phyloP scores from a whole-genome alignment of 73 alveolate species.

The Paraurostyla sp. region DNA sequence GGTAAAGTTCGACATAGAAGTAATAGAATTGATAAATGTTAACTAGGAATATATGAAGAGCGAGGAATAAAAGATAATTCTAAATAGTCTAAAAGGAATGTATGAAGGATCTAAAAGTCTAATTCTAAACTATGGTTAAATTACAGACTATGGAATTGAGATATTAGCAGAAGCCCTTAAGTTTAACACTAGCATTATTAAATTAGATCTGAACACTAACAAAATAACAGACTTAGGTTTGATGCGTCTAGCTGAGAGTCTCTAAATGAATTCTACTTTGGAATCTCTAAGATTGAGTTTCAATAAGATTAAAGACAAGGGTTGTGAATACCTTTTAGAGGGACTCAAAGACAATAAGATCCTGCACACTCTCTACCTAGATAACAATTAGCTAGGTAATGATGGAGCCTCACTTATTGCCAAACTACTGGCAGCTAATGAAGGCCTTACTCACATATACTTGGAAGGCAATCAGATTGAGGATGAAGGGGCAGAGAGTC shows the following conservation, averaged over 20 bases:
- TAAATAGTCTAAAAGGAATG: constrained; percentile 21
- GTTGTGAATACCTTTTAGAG: constrained; percentile 36
- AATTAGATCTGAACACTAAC: constrained; percentile 22
- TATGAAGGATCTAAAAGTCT: constrained; percentile 14
- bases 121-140: constrained; percentile 28
- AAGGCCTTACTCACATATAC: constrained; percentile 7
- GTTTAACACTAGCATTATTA: neutral
- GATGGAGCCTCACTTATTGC: constrained; percentile 18
- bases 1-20: constrained; percentile 41
- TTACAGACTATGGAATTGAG: constrained; percentile 36
- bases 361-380: neutral
- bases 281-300: neutral
- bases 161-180: constrained; percentile 27
- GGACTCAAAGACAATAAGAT: constrained; percentile 7
- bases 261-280: neutral
- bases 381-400: neutral
- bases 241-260: neutral
- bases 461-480: constrained; percentile 10
- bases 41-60: neutral
- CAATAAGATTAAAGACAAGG: constrained; percentile 47
- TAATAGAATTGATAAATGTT: neutral
- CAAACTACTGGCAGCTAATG: neutral
- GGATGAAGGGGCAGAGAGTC: constrained; percentile 25
- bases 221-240: constrained; percentile 13
- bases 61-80: constrained; percentile 20